Conservation (phyloP, 163 green algal genomes). For the Scenedesmus sp. region DNA sequence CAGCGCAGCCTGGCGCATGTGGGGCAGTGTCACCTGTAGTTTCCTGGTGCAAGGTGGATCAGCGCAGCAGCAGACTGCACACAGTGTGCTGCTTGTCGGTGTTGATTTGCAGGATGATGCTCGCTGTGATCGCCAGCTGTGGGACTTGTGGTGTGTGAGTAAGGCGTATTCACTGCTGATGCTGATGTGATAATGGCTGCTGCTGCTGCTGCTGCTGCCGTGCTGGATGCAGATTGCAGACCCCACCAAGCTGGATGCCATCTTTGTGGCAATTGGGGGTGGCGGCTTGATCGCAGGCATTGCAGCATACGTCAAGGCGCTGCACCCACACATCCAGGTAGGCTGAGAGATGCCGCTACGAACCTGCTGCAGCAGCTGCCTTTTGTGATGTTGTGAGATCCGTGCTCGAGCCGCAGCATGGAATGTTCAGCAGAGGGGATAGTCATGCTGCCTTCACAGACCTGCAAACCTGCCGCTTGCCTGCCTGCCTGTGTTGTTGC, state of each 20-base stretch:
- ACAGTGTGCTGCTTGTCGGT: no score
- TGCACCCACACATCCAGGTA: conserved; percentile 89
- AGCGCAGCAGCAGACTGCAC: no score
- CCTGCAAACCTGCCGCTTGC: no score
- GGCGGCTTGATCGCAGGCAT: conserved; percentile 97
- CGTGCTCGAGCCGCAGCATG: no score
- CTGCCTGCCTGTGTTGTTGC: background rate
- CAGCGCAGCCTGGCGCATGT: no score
- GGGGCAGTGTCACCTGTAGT: no score
- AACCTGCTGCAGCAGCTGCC: background rate
- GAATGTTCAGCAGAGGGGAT: no score
- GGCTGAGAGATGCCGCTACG: background rate
- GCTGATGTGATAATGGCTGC: no score
- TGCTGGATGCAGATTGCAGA: conserved; percentile 62
- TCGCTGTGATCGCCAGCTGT: background rate
- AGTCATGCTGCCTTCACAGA: no score
- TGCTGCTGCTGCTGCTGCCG: background rate
- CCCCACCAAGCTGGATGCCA: conserved; percentile 80
- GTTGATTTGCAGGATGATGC: no score
- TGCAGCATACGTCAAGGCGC: conserved; percentile 92
- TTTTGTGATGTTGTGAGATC: background rate
- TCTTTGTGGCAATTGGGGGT: conserved; percentile 97
- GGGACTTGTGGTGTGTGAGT: no score
- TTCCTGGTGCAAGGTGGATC: no score
- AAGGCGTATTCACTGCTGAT: background rate